These are phyloP conservation scores for Phaeotremella skinneri DNA, from an alignment of 768 basidiomycete species.

Conservation along the genomic window DNA sequence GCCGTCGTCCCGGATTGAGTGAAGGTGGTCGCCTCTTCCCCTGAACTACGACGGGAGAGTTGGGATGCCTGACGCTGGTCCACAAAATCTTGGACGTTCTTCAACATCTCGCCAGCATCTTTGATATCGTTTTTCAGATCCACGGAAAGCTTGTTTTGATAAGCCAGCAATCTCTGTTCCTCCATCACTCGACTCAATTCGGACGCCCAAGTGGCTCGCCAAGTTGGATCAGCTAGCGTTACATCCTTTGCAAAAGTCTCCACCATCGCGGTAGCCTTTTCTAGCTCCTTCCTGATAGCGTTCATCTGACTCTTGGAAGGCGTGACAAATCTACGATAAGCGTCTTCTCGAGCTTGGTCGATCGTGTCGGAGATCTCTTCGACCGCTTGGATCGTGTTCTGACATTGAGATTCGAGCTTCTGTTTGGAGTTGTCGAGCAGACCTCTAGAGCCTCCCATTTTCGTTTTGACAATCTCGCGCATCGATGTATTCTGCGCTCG, in stretches of 20 bases:
- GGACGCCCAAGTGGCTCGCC: slow-evolving; percentile 98
- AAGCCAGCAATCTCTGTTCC: slow-evolving; percentile 88
- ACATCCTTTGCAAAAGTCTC: slow-evolving; percentile 78
- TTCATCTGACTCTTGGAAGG: slow-evolving; percentile 73
- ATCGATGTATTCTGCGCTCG: slow-evolving; percentile 83
- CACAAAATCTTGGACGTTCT: slow-evolving; percentile 80
- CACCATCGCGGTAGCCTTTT: slow-evolving; percentile 65
- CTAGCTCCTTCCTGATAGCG: slow-evolving; percentile 69
- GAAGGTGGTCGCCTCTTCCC: too few species aligned
- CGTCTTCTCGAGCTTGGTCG: slow-evolving; percentile 85
- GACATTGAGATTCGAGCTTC: slow-evolving; percentile 83
- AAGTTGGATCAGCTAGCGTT: slow-evolving; percentile 85
- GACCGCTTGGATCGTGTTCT: slow-evolving; percentile 84
- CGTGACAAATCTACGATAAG: slow-evolving; percentile 78
- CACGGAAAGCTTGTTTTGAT: slow-evolving; percentile 84
- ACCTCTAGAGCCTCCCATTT: slow-evolving; percentile 78
- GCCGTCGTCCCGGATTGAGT: background rate
- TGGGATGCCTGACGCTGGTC: slow-evolving; percentile 55
- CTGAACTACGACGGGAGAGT: too few species aligned
- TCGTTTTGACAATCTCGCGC: slow-evolving; percentile 75
- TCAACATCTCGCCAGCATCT: slow-evolving; percentile 79
- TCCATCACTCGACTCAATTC: slow-evolving; percentile 95
- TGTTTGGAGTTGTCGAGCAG: slow-evolving; percentile 89
- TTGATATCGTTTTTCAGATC: slow-evolving; percentile 91
- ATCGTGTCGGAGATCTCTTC: slow-evolving; percentile 90